A percentile compares a stretch with the other conserved stretches of the same genome.
Conservation (phyloP, 345 rosid genomes). For the Eucalyptus pumila region DNA sequence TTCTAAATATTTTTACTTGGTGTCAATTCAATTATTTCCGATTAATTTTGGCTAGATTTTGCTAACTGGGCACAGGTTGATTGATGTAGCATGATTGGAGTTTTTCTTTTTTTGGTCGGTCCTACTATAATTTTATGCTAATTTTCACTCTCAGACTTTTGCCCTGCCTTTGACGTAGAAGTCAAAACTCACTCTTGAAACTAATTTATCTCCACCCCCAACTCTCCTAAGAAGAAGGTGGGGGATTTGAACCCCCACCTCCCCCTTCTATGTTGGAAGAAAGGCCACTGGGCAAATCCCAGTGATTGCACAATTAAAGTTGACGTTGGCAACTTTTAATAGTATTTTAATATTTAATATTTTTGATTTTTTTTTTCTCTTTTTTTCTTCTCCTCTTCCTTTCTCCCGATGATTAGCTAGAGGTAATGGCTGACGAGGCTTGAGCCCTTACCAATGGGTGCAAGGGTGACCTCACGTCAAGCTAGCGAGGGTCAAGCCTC, state of each 20-base stretch:
- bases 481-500: too few species aligned
- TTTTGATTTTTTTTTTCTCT: rapidly evolving
- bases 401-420: rapidly evolving
- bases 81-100: too few species aligned
- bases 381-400: too few species aligned
- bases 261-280: too few species aligned
- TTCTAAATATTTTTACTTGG: rapidly evolving
- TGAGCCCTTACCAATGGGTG: rapidly evolving
- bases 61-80: rapidly evolving
- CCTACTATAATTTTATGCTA: too few species aligned
- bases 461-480: rapidly evolving
- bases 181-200: too few species aligned
- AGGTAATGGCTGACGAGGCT: rapidly evolving
- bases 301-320: rapidly evolving
- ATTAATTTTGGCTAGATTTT: rapidly evolving
- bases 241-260: too few species aligned
- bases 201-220: too few species aligned
- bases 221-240: rapidly evolving
- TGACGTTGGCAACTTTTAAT: rapidly evolving
- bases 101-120: too few species aligned
- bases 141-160: too few species aligned
- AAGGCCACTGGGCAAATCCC: too few species aligned
- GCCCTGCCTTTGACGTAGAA: rapidly evolving
- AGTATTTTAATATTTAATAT: too few species aligned
- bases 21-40: rapidly evolving